Percentiles rank a stretch among this genome's conserved stretches.
Evolutionary conservation across 139 green algal genomes (phyloP).

Genomic region (Coccomyxa sp.): DNA sequence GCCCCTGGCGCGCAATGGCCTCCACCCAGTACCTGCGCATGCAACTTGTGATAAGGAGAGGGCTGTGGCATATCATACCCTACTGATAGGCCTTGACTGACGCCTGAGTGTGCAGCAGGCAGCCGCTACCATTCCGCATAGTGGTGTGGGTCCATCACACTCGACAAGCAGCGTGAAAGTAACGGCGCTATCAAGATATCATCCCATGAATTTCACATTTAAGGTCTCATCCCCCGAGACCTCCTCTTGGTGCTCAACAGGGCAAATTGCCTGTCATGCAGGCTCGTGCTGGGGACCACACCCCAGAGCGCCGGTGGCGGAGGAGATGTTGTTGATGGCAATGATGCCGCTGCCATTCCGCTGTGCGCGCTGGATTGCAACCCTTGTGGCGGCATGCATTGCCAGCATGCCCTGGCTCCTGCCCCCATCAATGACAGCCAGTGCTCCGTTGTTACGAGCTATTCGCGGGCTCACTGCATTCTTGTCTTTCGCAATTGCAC

Average conservation of each 20-base stretch:
- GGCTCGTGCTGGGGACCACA: constrained; percentile 13
- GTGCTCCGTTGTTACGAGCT: background rate
- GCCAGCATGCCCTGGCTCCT: constrained; percentile 66
- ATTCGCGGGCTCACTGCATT: constrained; percentile 11
- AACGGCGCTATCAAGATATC: background rate
- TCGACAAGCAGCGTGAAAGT: background rate
- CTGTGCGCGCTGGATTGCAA: constrained; percentile 29
- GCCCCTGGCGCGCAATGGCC: constrained; percentile 45
- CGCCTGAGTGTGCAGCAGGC: too few relatives aligned
- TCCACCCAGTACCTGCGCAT: constrained; percentile 53
- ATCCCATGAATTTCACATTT: background rate
- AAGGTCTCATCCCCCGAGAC: background rate
- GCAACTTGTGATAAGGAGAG: background rate
- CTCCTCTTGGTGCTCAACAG: background rate
- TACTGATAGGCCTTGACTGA: too few relatives aligned
- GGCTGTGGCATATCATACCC: background rate
- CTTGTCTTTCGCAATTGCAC: constrained; percentile 20
- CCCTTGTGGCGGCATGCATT: constrained; percentile 22
- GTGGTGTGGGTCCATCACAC: background rate
- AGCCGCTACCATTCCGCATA: too few relatives aligned
- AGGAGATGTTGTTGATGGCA: constrained; percentile 66
- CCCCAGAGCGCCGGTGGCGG: constrained; percentile 65
- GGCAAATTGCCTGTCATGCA: background rate
- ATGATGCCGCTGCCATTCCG: constrained; percentile 60
- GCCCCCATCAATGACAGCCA: constrained; percentile 53